These are phyloP conservation scores for Phialocephala sp. DNA, from an alignment of 2,329 filamentous ascomycete species.

Conservation along the genomic window DNA sequence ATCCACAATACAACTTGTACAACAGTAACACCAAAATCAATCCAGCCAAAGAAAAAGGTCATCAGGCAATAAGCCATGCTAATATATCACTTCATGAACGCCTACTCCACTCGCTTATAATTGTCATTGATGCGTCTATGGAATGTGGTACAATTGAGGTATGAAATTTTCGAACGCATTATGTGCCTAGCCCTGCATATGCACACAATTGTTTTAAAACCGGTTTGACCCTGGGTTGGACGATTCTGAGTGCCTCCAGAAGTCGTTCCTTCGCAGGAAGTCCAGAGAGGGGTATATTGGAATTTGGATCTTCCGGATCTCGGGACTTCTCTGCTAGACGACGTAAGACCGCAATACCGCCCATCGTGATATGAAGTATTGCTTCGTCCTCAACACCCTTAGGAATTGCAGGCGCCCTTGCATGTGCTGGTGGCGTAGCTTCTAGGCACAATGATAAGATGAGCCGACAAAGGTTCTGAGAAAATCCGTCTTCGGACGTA, in stretches of 20 bases:
- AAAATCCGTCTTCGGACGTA: slow-evolving; percentile 81
- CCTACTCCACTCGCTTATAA: slow-evolving; percentile 40
- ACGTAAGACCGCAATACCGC: slow-evolving; percentile 71
- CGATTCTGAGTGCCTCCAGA: slow-evolving; percentile 70
- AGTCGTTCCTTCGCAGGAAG: slow-evolving; percentile 72
- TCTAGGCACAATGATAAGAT: slow-evolving; percentile 69
- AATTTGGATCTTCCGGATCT: slow-evolving; percentile 58
- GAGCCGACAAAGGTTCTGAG: slow-evolving; percentile 77
- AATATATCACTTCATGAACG: slow-evolving; percentile 31
- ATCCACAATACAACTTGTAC: slow-evolving; percentile 36
- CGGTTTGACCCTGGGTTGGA: slow-evolving; percentile 64
- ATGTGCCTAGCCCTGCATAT: slow-evolving; percentile 60
- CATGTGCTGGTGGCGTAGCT: slow-evolving; percentile 59
- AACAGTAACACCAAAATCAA: slow-evolving; percentile 27
- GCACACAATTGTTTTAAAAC: slow-evolving; percentile 73
- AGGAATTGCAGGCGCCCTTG: slow-evolving; percentile 36
- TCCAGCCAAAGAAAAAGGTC: slow-evolving; percentile 28
- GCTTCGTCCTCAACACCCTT: slow-evolving; percentile 44
- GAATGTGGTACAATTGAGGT: slow-evolving; percentile 38
- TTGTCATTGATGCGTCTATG: slow-evolving; percentile 42
- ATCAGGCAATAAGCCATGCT: slow-evolving; percentile 31
- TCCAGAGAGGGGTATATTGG: slow-evolving; percentile 62
- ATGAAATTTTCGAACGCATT: slow-evolving; percentile 31
- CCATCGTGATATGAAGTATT: slow-evolving; percentile 61
- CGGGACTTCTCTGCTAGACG: slow-evolving; percentile 70